Conservation (phyloP, 75 land plant species). For the Sequoiadendron giganteum region DNA sequence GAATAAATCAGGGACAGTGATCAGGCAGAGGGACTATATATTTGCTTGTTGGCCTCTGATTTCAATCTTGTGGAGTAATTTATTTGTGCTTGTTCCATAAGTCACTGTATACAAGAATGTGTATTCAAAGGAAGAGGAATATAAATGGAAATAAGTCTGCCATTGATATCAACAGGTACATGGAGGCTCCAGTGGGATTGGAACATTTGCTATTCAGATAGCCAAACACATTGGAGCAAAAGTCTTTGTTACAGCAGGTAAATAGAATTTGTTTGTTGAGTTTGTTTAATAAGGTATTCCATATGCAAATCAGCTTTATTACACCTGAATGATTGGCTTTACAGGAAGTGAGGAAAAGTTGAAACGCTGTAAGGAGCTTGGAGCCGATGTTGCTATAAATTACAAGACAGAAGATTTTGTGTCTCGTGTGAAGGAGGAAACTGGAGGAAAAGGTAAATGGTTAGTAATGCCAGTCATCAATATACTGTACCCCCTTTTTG, state of each 20-base stretch:
- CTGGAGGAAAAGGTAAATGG: constrained; percentile 56
- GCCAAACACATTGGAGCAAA: constrained; percentile 67
- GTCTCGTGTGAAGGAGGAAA: constrained; percentile 73
- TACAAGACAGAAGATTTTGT: constrained; percentile 95
- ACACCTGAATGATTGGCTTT: neutral
- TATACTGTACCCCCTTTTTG: neutral
- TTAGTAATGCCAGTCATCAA: neutral
- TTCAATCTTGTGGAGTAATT: neutral
- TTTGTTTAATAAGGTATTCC: neutral
- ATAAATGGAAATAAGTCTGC: neutral
- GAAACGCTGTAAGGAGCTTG: constrained; percentile 70
- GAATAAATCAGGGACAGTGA: neutral
- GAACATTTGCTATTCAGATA: constrained; percentile 89
- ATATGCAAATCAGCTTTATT: neutral
- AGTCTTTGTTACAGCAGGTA: constrained; percentile 89
- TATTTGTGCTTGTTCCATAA: neutral
- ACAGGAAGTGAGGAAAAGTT: constrained; percentile 83
- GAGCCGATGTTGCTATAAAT: constrained; percentile 93
- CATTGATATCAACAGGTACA: constrained; percentile 53
- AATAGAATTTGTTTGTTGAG: neutral
- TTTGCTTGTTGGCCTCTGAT: neutral
- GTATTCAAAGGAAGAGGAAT: neutral
- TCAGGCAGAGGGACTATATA: neutral
- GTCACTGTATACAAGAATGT: neutral
- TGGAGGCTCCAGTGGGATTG: constrained; percentile 96